Conservation (phyloP, 345 rosid genomes). For the Linum usitatissimum region DNA sequence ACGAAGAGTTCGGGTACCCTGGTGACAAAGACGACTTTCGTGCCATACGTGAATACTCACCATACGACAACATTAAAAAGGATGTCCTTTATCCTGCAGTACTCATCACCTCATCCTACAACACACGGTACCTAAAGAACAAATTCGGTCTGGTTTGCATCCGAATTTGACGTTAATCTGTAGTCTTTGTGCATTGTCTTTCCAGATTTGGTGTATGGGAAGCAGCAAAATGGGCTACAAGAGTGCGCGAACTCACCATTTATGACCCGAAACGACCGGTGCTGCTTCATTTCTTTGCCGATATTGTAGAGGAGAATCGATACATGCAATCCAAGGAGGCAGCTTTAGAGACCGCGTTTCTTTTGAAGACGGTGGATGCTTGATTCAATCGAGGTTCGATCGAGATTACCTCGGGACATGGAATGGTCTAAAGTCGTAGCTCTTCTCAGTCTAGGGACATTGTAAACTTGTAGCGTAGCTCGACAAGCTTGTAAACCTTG, state of each 20-base stretch:
- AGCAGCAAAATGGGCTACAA: slow-evolving; percentile 82
- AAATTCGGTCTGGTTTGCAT: slow-evolving; percentile 6
- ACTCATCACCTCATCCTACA: slow-evolving; percentile 72
- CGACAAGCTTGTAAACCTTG: too few species aligned
- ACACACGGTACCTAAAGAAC: slow-evolving; percentile 43
- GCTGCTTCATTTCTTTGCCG: slow-evolving; percentile 59
- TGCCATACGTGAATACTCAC: slow-evolving; percentile 64
- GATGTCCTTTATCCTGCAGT: slow-evolving; percentile 72
- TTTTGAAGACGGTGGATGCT: slow-evolving; percentile 54
- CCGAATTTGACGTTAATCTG: background rate
- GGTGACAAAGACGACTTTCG: slow-evolving; percentile 65
- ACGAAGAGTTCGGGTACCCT: slow-evolving; percentile 89
- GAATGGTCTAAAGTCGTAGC: too few species aligned
- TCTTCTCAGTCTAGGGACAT: too few species aligned
- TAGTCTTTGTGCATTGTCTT: slow-evolving; percentile 1
- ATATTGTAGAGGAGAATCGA: slow-evolving; percentile 81
- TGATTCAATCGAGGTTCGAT: slow-evolving; percentile 9
- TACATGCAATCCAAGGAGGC: slow-evolving; percentile 67
- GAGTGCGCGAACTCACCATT: slow-evolving; percentile 62
- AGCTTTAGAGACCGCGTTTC: slow-evolving; percentile 70
- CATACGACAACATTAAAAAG: slow-evolving; percentile 74
- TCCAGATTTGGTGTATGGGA: slow-evolving; percentile 95
- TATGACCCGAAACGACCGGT: slow-evolving; percentile 55
- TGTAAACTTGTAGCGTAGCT: too few species aligned
- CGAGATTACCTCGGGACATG: too few species aligned